Evolutionary conservation across 768 basidiomycete species (phyloP), one percentile per base, ranked within the genome.

Genomic region (Boletus patriciae): DNA sequence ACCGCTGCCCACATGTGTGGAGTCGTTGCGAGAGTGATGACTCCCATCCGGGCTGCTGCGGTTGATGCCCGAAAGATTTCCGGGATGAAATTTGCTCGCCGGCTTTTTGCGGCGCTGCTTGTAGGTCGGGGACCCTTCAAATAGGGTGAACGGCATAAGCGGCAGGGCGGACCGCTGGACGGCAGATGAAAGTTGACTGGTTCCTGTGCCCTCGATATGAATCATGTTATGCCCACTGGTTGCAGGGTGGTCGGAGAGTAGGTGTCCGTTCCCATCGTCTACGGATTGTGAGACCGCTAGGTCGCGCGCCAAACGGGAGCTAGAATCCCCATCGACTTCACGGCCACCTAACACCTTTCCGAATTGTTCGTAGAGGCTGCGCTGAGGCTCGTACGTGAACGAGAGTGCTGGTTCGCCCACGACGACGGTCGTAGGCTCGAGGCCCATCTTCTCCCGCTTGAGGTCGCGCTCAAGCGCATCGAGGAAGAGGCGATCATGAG

Each of bases 381-480:
- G 80, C 64, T 87, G 90, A 13, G 89, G 82, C 68, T 97, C 93
- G 72, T 94, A 97, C 29, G 82, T 84, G 78, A 97, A 96, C 18
- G 90, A 92, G 19, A 85, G 73, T 1, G 93, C 94, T 12, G 94
- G 94, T 72, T 96, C 94, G 52, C 92, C 85, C 9, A 76, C 69
- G 29, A 86, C 76, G 44, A 72, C 80, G 3, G 94, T 96, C 3
- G 95, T 96, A 1, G 94, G 82, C 68, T 94, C 92, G 41, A 83
- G 79, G 1, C 91, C 90, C 78, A 90, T 88, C 74, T 94, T 96
- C 73, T 97, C 95, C 33, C 95, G 84, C 77, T 96, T 97, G 54
- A 97, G 83, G 71, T 98, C 95, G 46, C 95, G 88, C 71, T 98
- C 95, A 46, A 98, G 83, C 19, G 95, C 95, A 68, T 98, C 95